phyloP scores from a whole-genome alignment of 2,329 filamentous ascomycete species.

The Fusarium sp. region DNA sequence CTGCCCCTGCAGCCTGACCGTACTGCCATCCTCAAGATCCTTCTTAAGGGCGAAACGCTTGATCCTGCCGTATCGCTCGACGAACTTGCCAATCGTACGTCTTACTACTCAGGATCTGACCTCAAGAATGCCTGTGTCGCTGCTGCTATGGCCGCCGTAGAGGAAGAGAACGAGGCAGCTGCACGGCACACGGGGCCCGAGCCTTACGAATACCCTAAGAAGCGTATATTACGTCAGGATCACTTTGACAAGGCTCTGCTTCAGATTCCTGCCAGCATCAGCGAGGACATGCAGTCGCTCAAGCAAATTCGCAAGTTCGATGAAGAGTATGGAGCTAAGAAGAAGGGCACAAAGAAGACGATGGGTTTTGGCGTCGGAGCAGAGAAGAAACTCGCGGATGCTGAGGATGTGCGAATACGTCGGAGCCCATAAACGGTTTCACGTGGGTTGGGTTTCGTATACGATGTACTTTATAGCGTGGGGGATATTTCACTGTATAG shows the following conservation, averaged over 20 bases:
- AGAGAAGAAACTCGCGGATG: constrained; percentile 53
- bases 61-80: constrained; percentile 72
- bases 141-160: constrained; percentile 82
- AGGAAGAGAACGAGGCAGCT: constrained; percentile 73
- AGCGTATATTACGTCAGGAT: constrained; percentile 64
- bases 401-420: constrained; percentile 62
- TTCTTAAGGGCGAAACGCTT: constrained; percentile 76
- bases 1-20: constrained; percentile 76
- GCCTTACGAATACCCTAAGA: constrained; percentile 72
- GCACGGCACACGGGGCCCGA: constrained; percentile 56
- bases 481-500: constrained; percentile 23
- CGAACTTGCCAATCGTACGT: constrained; percentile 74
- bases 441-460: constrained; percentile 4
- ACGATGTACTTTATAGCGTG: constrained; percentile 17
- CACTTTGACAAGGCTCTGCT: constrained; percentile 90
- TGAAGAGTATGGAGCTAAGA: constrained; percentile 90
- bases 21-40: constrained; percentile 76
- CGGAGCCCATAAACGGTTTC: constrained; percentile 32
- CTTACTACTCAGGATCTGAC: constrained; percentile 85
- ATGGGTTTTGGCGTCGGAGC: constrained; percentile 71
- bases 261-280: constrained; percentile 93
- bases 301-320: constrained; percentile 94
- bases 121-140: constrained; percentile 86
- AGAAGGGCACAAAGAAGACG: constrained; percentile 69
- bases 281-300: constrained; percentile 90